Conservation (phyloP, 495 filamentous ascomycete species). For the Aspergillus panamensis region DNA sequence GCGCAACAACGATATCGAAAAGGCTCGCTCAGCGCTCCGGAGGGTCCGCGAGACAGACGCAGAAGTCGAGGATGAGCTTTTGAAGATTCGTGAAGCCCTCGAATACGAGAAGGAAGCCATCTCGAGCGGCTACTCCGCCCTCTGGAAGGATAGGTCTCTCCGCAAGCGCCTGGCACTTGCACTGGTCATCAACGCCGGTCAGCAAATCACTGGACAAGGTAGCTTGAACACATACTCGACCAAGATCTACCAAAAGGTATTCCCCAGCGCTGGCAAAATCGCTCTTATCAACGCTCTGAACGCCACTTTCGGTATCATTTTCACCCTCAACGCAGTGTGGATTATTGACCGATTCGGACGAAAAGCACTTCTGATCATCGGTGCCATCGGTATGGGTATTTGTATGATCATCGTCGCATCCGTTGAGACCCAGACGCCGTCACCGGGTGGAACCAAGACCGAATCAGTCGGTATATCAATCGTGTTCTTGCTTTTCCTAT, state of each 20-base stretch:
- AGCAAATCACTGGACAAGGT: constrained; percentile 60
- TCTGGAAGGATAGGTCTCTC: constrained; percentile 60
- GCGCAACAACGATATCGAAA: constrained; percentile 49
- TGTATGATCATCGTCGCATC: constrained; percentile 64
- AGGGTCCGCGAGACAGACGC: constrained; percentile 54
- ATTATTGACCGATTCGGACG: constrained; percentile 66
- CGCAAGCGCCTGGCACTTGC: constrained; percentile 55
- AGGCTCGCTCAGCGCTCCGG: constrained; percentile 47
- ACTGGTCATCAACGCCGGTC: constrained; percentile 56
- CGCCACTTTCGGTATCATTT: constrained; percentile 64
- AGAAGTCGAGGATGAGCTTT: constrained; percentile 56
- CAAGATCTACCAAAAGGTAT: constrained; percentile 64
- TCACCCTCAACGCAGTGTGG: constrained; percentile 70
- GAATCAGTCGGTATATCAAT: constrained; percentile 59
- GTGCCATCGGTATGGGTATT: constrained; percentile 67
- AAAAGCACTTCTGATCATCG: constrained; percentile 62
- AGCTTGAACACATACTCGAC: constrained; percentile 62
- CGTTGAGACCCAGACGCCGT: constrained; percentile 60
- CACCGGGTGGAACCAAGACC: constrained; percentile 46
- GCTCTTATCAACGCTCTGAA: constrained; percentile 65
- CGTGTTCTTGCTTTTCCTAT: constrained; percentile 60
- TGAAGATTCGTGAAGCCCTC: constrained; percentile 55
- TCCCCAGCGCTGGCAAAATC: constrained; percentile 49
- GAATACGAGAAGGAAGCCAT: constrained; percentile 62
- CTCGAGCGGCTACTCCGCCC: constrained; percentile 50